These are phyloP conservation scores for Xylaria sp. DNA, from an alignment of 2,329 filamentous ascomycete genomes.

Conservation along the genomic window DNA sequence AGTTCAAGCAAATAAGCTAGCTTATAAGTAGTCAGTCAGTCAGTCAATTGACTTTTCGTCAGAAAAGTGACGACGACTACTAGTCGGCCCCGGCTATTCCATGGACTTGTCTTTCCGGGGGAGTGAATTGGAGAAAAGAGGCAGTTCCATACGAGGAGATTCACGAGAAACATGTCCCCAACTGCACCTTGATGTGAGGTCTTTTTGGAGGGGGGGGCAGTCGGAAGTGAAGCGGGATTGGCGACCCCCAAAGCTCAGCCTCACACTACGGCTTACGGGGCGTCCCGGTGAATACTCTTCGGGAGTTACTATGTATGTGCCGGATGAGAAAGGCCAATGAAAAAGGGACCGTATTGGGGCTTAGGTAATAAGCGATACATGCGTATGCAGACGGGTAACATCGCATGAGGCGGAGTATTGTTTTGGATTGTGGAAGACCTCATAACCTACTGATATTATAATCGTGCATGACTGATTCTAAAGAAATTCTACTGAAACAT, in stretches of 20 bases:
- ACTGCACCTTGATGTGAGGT: not conserved
- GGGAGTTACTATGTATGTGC: not conserved
- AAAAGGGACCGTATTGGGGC: conserved; percentile 12
- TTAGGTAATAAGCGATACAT: conserved; percentile 9
- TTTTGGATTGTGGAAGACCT: not conserved
- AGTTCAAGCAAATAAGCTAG: not conserved
- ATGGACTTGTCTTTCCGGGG: not conserved
- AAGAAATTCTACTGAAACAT: not conserved
- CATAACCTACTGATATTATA: not conserved
- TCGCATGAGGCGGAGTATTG: conserved; percentile 29
- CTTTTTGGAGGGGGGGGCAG: not conserved
- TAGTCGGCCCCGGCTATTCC: not conserved
- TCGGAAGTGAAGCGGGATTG: not conserved
- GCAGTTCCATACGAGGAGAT: not conserved
- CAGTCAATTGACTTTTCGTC: not conserved
- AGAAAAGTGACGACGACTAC: not conserved
- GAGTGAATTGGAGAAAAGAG: not conserved
- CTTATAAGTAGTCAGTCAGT: not conserved
- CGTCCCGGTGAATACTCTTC: not conserved
- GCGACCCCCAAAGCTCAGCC: conserved; percentile 9
- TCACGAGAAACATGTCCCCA: not conserved
- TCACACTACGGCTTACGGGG: not conserved
- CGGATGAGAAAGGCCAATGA: conserved; percentile 16
- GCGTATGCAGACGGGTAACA: conserved; percentile 19
- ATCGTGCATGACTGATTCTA: not conserved